phyloP scores from a whole-genome alignment of 352 stramenopile species.

The Globisporangium okanoganense region DNA sequence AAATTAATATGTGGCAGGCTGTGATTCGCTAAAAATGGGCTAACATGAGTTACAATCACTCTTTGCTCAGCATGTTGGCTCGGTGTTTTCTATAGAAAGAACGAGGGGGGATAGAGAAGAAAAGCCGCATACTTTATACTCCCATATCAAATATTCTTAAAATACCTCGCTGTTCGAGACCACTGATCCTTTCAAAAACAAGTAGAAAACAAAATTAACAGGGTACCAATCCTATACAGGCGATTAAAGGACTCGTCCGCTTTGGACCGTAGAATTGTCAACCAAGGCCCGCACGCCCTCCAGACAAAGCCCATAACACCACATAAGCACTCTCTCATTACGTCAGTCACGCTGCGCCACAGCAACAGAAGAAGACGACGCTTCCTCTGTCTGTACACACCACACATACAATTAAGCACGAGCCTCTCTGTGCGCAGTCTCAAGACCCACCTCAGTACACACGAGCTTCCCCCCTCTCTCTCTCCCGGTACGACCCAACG shows the following conservation, averaged over 20 bases:
- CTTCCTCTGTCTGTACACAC: conserved; percentile 7
- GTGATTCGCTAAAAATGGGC: neutral
- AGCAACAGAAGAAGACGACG: neutral
- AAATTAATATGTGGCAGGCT: neutral
- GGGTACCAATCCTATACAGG: neutral
- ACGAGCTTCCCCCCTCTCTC: neutral
- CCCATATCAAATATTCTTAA: neutral
- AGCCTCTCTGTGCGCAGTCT: neutral
- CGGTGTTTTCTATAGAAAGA: conserved; percentile 9
- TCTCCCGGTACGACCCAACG: neutral
- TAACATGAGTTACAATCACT: neutral
- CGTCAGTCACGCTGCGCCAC: conserved; percentile 7
- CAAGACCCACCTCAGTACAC: neutral
- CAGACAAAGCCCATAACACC: neutral
- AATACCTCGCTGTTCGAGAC: no score
- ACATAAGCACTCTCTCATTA: neutral
- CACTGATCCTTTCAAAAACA: no score
- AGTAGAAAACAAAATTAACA: neutral
- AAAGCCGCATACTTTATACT: neutral
- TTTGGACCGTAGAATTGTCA: conserved; percentile 8
- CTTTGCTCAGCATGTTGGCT: neutral
- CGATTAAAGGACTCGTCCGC: neutral
- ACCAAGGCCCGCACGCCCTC: neutral
- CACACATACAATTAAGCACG: neutral
- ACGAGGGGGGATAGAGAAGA: neutral